Evolutionary conservation across 2,329 filamentous ascomycete genomes (phyloP).

Genomic region (Phialemoniopsis sp.): DNA sequence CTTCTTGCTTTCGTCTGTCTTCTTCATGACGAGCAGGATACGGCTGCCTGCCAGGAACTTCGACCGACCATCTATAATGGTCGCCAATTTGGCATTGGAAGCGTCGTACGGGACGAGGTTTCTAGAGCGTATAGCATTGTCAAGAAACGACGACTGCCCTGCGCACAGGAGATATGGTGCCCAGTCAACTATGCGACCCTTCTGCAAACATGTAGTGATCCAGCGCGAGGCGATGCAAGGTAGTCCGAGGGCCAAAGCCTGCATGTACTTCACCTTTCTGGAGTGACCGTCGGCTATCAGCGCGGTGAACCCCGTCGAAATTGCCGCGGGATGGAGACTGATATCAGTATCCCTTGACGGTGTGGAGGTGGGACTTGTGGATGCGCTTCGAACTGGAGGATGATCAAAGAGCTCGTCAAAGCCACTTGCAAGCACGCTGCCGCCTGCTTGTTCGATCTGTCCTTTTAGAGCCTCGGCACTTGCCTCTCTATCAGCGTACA

Average conservation of each 20-base stretch:
- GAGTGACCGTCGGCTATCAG: conserved; percentile 84
- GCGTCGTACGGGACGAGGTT: conserved; percentile 60
- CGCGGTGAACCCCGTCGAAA: conserved; percentile 70
- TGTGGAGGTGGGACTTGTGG: conserved; percentile 18
- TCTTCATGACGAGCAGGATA: conserved; percentile 69
- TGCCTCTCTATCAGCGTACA: conserved; percentile 30
- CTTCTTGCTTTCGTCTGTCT: conserved; percentile 60
- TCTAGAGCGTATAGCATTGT: conserved; percentile 73
- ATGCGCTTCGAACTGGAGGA: conserved; percentile 25
- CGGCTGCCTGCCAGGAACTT: conserved; percentile 60
- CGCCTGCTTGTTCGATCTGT: conserved; percentile 68
- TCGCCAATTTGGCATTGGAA: conserved; percentile 45
- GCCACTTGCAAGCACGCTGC: conserved; percentile 65
- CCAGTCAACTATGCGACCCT: conserved; percentile 66
- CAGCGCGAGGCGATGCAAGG: conserved; percentile 83
- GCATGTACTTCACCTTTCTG: conserved; percentile 87
- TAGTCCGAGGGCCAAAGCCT: conserved; percentile 84
- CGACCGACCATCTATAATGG: conserved; percentile 55
- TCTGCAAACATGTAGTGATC: conserved; percentile 68
- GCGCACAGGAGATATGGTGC: conserved; percentile 79
- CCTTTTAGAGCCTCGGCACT: conserved; percentile 46
- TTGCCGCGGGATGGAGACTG: conserved; percentile 46
- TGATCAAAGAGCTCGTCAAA: conserved; percentile 77
- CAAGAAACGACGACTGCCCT: conserved; percentile 73
- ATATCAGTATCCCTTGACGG: conserved; percentile 30